A percentile compares a stretch with the other conserved stretches of the same genome.
phyloP scores from a whole-genome alignment of 192 early-diverging fungal species.

The Backusella australiensis region DNA sequence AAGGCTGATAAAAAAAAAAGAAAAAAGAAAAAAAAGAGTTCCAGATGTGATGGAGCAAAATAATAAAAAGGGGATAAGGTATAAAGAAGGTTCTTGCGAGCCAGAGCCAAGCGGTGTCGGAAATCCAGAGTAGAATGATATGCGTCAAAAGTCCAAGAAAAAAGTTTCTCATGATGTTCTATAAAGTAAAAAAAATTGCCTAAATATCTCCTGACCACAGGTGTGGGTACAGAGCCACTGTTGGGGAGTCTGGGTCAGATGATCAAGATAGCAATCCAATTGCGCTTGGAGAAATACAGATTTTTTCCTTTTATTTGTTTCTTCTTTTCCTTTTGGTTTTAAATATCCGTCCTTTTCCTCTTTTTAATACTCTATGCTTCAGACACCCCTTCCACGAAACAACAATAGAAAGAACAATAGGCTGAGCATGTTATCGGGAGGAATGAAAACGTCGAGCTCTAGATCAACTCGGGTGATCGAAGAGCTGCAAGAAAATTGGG shows the following conservation, averaged over 20 bases:
- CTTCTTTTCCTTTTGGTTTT: not conserved
- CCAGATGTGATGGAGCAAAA: no score
- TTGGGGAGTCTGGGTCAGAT: not conserved
- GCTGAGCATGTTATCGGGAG: not conserved
- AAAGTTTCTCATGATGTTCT: no score
- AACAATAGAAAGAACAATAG: not conserved
- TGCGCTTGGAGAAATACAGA: not conserved
- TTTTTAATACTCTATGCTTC: not conserved
- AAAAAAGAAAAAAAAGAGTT: no score
- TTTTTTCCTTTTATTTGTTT: not conserved
- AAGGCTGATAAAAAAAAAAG: not conserved
- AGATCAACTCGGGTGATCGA: conserved; percentile 17
- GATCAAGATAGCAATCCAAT: not conserved
- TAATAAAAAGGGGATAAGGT: no score
- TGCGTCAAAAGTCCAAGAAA: no score
- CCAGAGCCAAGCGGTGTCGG: no score
- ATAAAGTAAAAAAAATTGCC: no score
- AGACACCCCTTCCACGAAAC: conserved; percentile 3
- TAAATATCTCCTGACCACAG: no score
- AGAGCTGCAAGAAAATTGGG: conserved; percentile 16
- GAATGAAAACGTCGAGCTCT: not conserved
- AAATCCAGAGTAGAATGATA: no score
- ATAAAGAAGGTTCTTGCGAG: no score
- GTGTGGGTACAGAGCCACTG: no score
- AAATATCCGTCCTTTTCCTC: not conserved